Evolutionary conservation across 2,329 filamentous ascomycete genomes (phyloP).

Genomic region (Mycosphaerella sp.): DNA sequence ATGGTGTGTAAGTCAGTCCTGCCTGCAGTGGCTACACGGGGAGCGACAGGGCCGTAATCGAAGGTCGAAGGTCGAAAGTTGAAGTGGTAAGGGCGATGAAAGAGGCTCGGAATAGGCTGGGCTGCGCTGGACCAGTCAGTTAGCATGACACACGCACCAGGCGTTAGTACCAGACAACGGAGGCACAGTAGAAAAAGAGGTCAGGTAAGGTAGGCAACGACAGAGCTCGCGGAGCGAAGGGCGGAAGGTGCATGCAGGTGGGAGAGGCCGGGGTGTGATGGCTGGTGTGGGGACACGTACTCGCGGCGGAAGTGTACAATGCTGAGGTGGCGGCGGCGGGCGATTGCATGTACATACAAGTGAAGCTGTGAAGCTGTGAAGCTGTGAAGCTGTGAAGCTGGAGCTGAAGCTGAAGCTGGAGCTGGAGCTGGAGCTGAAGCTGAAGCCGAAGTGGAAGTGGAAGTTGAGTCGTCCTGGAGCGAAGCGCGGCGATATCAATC

Average conservation of each 20-base stretch:
- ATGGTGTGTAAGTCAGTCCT: not conserved
- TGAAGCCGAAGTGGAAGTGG: constrained; percentile 4
- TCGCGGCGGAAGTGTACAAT: not conserved
- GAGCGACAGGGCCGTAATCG: constrained; percentile 1
- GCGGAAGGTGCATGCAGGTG: not conserved
- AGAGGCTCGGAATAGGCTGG: constrained; percentile 3
- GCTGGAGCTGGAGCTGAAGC: not conserved
- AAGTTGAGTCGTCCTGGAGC: not conserved
- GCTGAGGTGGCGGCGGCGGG: not conserved
- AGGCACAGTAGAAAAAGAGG: too few species aligned
- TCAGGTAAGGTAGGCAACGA: not conserved
- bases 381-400: not conserved
- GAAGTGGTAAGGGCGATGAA: constrained; percentile 4
- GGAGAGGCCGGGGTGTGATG: not conserved
- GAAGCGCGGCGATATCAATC: constrained; percentile 15
- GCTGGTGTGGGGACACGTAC: constrained; percentile 1
- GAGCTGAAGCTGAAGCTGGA: not conserved
- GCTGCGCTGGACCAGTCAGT: constrained; percentile 4
- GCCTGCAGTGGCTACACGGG: not conserved
- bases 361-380: not conserved
- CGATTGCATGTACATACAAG: constrained; percentile 4
- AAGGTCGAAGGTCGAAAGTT: not conserved
- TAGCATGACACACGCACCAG: constrained; percentile 1
- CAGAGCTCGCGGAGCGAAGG: not conserved
- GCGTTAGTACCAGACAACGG: not conserved